Base-by-base conservation (phyloP, 2,329 filamentous ascomycete genomes). In the Fusarium concolor region DNA sequence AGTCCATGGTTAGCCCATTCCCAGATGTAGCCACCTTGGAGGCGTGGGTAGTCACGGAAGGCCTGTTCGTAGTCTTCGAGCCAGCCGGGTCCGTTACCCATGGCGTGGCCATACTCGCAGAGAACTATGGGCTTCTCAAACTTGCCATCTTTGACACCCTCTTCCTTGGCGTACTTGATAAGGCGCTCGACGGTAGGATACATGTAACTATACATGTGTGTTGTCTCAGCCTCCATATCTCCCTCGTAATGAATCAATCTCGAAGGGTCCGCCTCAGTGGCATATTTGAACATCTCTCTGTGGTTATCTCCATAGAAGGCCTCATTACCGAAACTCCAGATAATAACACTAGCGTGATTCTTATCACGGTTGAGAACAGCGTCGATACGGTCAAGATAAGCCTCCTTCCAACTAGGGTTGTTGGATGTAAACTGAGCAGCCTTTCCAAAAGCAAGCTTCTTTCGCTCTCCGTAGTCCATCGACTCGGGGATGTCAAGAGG, bases 261-360 rank as follows among this genome's bases (percentile, higher is more conserved):
- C 1, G 83, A 84, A 0, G 85, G 81, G 67, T 92, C 90, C n/a
- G 83, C 79, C 2, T 78, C 60, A 62, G 87, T 89, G 49, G 85
- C 83, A 74, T 85, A 89, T 5, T 88, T 79, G 68, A 89, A 89
- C 90, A 93, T 93, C 33, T 86, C 87, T 44, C 82, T 82, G 71
- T 90, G 88, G 72, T 93, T 92, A 10, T 81, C 79, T 1, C 90
- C 90, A 71, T 91, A 92, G 73, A 91, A 92, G 0, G 90, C 86
- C 74, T 93, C 90, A 71, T 93, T 93, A 0, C 90, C 91, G 0
- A 93, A 80, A 45, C 87, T 90, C 91, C 91, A 93, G 41, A 92
- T 86, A 47, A 93, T 87, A 49, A 93, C 82, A n/a, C 84, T 89
- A 1, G 90, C 77, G 67, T 92, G 88, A 59, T 92, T 90, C 77